A percentile compares a stretch with the other conserved stretches of the same genome.
Evolutionary conservation across 2,329 filamentous ascomycete species (phyloP).

Genomic region (Trichoderma aggressivum): DNA sequence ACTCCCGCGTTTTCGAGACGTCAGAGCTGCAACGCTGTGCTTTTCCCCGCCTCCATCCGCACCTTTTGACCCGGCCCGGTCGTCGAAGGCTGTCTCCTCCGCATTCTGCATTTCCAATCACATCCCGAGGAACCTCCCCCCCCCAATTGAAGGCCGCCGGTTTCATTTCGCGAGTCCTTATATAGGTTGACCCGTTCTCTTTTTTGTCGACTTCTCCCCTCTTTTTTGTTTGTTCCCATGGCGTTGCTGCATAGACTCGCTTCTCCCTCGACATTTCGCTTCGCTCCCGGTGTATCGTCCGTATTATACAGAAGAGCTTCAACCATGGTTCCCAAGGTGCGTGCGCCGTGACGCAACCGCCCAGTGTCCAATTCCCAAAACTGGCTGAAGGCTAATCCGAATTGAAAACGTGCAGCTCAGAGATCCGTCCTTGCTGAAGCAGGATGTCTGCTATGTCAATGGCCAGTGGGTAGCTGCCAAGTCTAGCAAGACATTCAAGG

Average conservation of each 20-base stretch:
- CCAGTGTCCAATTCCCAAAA: not conserved
- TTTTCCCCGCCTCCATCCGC: conserved; percentile 7
- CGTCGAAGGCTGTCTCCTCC: not conserved
- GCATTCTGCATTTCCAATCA: conserved; percentile 18
- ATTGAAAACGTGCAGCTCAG: conserved; percentile 54
- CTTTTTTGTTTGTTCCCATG: conserved; percentile 24
- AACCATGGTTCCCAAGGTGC: conserved; percentile 47
- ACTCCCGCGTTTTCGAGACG: not conserved
- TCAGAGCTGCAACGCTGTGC: not conserved
- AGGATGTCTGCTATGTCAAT: conserved; percentile 79
- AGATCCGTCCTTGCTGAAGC: conserved; percentile 79
- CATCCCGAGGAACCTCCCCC: not conserved
- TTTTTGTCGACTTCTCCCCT: not conserved
- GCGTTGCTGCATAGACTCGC: conserved; percentile 32
- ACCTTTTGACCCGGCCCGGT: conserved; percentile 11
- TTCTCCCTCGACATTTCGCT: conserved; percentile 31
- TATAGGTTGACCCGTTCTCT: not conserved
- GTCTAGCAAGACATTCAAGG: conserved; percentile 89
- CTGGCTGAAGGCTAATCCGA: not conserved
- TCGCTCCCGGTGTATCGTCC: conserved; percentile 29
- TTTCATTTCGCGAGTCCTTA: not conserved
- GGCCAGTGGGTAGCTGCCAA: conserved; percentile 85
- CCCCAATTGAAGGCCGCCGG: not conserved
- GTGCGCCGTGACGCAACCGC: not conserved
- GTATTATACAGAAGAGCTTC: conserved; percentile 40